Base-by-base conservation (phyloP, 345 rosid species). In the Clausena lansium region DNA sequence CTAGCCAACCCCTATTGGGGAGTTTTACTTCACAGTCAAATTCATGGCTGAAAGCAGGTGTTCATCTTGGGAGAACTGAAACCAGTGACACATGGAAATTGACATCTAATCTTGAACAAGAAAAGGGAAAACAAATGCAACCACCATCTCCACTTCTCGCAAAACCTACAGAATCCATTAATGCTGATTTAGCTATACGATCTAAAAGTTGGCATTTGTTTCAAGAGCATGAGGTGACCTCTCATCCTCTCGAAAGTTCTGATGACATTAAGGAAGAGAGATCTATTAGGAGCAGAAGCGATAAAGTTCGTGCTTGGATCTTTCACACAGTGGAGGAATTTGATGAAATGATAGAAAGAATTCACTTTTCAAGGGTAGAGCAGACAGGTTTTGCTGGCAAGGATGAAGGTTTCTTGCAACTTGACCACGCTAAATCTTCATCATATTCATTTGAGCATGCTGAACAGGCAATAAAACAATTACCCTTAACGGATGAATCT, bases 271-370 rank as follows among this genome's bases (percentile, higher is more conserved):
- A 32, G 7, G 75, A 81, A 41, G 65, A 69, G n/a, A 64, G 32
- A 27, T 60, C 0, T 36, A 58, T 45, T 19, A 20, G 68, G 41
- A 73, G 38, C 32, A 32, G 52, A 10, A 70, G 41, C 63, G 80
- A 24, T 13, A 25, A 28, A 52, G 5, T n/a, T 1, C 61, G 76
- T 28, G 52, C 77, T 10, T 76, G 81, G 79, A 81, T 84, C 70
- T 83, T 83, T 67, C 86, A 86, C 62, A 81, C 89, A 0, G 81
- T 83, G 27, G 82, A 84, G 69, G 87, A 87, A 50, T 84, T 66
- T 19, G 83, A 87, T 65, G 82, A 78, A 32, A 32, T 87, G 77
- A 71, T 82, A 33, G 81, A 75, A 64, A 76, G 36, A 27, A 20
- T 77, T 15, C 41, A 76, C 45, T 54, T 60, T 20, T 68, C 83